Base-by-base conservation (phyloP, 2,329 filamentous ascomycete species). In the Phoma sp. region DNA sequence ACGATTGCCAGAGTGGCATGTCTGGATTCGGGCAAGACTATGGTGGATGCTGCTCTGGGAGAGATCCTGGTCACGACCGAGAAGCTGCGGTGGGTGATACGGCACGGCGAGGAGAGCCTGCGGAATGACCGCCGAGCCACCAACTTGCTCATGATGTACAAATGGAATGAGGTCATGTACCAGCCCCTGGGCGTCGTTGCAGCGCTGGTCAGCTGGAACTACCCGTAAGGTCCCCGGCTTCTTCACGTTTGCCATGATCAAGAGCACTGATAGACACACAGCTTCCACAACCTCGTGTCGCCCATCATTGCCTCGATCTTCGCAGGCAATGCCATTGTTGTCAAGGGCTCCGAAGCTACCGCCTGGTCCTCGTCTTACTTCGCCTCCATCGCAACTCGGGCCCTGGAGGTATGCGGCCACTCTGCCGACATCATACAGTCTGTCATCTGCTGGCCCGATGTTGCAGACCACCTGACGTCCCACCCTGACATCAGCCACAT, bases 141-240 rank as follows among this genome's bases (percentile, higher is more conserved):
- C 1, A 97, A 96, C 74, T 81, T 96, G 40, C 83, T 99, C 59
- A 96, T 99, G 91, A 85, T 87, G 77, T 97, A 98, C 78, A 99
- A 99, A 82, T 86, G 85, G 73, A 97, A 97, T 71, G 88, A 87
- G 58, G 92, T 99, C 25, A 80, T 84, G 44, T 99, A 96, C 75
- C 93, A 99, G 76, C 93, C 95, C 11, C 80, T 98, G 18, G 95
- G 95, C 13, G 91, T 99, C 32, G 90, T 99, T 5, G 89, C 91
- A 9, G 93, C 95, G 14, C 88, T 93, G 47, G 91, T 99, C 38
- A 95, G 90, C 71, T 99, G 95, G 95, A 99, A 99, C 79, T 98
- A 92, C 64, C 75, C 72, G 4, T 18, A 18, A 18, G 18, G 18
- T 1, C 18, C 18, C 18, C 18, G 18, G 1, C 18, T 18, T 18